phyloP scores from a whole-genome alignment of 225 moss, liverwort and hornwort species.

The Asterella californica region DNA sequence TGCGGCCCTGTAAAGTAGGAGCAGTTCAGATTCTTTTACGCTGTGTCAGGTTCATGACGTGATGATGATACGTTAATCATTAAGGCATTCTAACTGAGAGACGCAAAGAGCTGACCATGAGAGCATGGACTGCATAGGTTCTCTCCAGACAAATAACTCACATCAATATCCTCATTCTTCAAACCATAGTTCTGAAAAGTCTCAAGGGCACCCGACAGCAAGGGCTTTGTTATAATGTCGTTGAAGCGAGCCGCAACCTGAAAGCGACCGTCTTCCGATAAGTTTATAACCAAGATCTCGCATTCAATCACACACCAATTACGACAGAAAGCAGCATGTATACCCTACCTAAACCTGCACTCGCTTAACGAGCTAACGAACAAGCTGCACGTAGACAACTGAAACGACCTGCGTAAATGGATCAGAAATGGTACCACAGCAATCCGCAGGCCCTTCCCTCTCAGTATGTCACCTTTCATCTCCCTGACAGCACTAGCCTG shows the following conservation, averaged over 20 bases:
- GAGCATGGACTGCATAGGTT: background rate
- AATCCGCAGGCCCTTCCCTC: conserved; percentile 67
- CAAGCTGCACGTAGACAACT: background rate
- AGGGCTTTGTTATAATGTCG: conserved; percentile 71
- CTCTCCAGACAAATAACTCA: conserved; percentile 10
- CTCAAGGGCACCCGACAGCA: conserved; percentile 74
- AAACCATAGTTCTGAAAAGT: conserved; percentile 67
- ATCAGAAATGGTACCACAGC: conserved; percentile 57
- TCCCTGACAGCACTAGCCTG: conserved; percentile 37
- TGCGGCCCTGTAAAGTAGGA: no score
- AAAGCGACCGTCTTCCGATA: background rate
- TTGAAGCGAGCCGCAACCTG: conserved; percentile 89
- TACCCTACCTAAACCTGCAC: background rate
- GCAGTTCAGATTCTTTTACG: no score
- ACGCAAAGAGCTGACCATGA: no score
- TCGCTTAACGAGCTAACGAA: background rate
- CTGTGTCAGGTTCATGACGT: no score
- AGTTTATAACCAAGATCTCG: no score
- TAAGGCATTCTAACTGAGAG: no score
- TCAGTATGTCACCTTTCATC: conserved; percentile 58
- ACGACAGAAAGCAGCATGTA: background rate
- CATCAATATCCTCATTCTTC: conserved; percentile 68
- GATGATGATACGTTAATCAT: no score
- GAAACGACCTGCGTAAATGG: background rate
- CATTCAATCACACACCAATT: background rate